Conservation (phyloP, 2,329 filamentous ascomycete genomes). For the Aaosphaeria arxii region DNA sequence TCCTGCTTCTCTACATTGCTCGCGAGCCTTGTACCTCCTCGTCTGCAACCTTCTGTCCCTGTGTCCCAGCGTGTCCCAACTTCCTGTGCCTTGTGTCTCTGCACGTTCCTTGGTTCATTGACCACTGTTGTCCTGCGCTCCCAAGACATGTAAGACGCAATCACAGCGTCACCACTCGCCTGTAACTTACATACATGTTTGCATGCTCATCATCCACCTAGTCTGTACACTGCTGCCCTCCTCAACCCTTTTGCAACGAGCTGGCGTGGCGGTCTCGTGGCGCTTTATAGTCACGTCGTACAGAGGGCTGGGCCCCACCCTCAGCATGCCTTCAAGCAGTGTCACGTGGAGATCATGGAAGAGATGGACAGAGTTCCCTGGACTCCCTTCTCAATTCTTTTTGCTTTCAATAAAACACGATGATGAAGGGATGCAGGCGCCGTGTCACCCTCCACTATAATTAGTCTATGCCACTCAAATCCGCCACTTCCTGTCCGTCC, state of each 20-base stretch:
- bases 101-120: slow-evolving; percentile 23
- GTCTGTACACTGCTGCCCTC: slow-evolving; percentile 11
- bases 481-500: slow-evolving; percentile 12
- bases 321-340: slow-evolving; percentile 28
- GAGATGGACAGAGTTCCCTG: slow-evolving; percentile 12
- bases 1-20: slow-evolving; percentile 6
- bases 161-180: no score
- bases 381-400: slow-evolving; percentile 5
- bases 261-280: slow-evolving; percentile 37
- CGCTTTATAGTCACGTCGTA: slow-evolving; percentile 22
- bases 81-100: slow-evolving; percentile 15
- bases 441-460: slow-evolving; percentile 33
- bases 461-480: slow-evolving; percentile 21
- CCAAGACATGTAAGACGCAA: no score
- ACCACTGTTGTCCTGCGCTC: no score
- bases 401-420: slow-evolving; percentile 22
- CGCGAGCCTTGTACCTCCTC: slow-evolving; percentile 17
- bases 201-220: neutral
- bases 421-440: slow-evolving; percentile 27
- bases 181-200: no score
- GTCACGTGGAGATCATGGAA: slow-evolving; percentile 28
- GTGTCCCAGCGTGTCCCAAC: slow-evolving; percentile 9
- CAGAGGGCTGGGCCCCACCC: slow-evolving; percentile 16
- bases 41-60: slow-evolving; percentile 4
- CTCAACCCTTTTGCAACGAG: slow-evolving; percentile 13